Conservation (phyloP, 1,139 yeast species). For the Candida frijolesensis region DNA sequence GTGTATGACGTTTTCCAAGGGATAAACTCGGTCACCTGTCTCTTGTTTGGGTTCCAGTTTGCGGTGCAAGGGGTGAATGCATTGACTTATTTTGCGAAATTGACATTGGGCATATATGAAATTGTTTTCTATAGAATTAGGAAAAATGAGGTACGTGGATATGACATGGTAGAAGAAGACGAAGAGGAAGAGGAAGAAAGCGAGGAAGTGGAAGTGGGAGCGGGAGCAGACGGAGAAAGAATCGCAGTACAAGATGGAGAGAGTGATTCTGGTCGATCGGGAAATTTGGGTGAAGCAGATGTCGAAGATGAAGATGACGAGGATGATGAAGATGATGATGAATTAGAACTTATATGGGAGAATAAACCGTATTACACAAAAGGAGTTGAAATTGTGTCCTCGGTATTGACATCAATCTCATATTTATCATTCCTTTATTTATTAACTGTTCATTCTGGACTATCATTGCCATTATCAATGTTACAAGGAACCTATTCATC, state of each 20-base stretch:
- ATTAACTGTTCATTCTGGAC: slow-evolving; percentile 49
- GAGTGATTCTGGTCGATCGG: slow-evolving; percentile 39
- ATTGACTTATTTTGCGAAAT: slow-evolving; percentile 49
- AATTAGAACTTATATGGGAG: slow-evolving; percentile 70
- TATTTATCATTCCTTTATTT: slow-evolving; percentile 39
- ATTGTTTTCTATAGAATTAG: slow-evolving; percentile 31
- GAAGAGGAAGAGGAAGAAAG: slow-evolving; percentile 64
- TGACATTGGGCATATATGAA: slow-evolving; percentile 60
- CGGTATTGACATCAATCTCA: slow-evolving; percentile 41
- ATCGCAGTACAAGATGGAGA: slow-evolving; percentile 50
- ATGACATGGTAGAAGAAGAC: slow-evolving; percentile 46
- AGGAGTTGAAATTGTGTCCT: slow-evolving; percentile 54
- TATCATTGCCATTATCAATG: slow-evolving; percentile 67
- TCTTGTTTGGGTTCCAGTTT: slow-evolving; percentile 76
- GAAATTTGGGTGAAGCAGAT: slow-evolving; percentile 20
- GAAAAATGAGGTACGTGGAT: slow-evolving; percentile 15
- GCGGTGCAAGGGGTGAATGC: slow-evolving; percentile 64
- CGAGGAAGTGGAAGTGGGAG: slow-evolving; percentile 65
- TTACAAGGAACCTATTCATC: slow-evolving; percentile 68
- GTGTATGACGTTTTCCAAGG: slow-evolving; percentile 61
- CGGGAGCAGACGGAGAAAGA: slow-evolving; percentile 59
- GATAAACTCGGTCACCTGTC: slow-evolving; percentile 51
- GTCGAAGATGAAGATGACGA: slow-evolving; percentile 11
- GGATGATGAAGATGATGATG: slow-evolving; percentile 45
- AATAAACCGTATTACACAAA: slow-evolving; percentile 64